A percentile compares a stretch with the other conserved stretches of the same genome.
Conservation (phyloP, 345 rosid species). For the Eucalyptus virginea region DNA sequence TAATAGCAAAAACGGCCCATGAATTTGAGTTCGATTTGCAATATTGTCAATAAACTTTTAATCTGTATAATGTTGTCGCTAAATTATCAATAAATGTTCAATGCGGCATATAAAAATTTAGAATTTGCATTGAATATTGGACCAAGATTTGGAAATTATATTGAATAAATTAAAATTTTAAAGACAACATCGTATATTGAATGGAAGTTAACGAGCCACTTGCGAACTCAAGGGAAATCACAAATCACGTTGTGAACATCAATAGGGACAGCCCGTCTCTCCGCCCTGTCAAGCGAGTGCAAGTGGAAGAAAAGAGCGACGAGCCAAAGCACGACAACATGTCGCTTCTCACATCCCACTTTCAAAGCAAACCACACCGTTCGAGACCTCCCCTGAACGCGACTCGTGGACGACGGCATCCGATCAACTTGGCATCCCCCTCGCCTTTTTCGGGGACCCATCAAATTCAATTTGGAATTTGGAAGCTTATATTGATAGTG, state of each 20-base stretch:
- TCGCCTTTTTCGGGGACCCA: background rate
- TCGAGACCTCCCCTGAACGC: background rate
- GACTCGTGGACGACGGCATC: background rate
- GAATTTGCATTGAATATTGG: background rate
- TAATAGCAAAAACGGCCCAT: background rate
- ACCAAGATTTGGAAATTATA: fast-evolving
- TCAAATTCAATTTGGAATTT: background rate
- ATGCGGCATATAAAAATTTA: background rate
- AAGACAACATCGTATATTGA: fast-evolving
- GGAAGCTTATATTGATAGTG: background rate
- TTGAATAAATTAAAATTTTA: background rate
- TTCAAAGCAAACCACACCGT: background rate
- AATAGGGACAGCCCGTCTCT: background rate
- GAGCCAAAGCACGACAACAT: background rate
- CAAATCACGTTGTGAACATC: background rate
- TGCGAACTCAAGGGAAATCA: background rate
- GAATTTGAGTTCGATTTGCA: background rate
- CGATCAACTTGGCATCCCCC: background rate
- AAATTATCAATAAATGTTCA: background rate
- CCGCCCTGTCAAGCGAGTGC: background rate
- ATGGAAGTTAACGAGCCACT: background rate
- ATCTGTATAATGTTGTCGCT: background rate
- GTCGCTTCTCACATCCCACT: background rate
- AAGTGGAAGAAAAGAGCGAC: background rate
- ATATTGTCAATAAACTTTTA: background rate